Evolutionary conservation across 2,329 filamentous ascomycete genomes (phyloP).

Genomic region (Byssochlamys sp.): DNA sequence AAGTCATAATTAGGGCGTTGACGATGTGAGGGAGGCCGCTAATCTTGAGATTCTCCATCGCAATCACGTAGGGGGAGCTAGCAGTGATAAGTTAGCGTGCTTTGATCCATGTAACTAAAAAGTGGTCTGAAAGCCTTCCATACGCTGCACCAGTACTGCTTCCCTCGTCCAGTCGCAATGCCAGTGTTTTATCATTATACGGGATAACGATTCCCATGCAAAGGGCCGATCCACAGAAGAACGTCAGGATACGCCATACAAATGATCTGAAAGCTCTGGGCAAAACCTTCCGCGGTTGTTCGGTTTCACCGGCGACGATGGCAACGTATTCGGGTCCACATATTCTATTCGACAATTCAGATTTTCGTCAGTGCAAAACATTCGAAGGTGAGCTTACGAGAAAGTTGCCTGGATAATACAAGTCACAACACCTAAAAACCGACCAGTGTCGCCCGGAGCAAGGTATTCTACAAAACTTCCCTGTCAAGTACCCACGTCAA

Average conservation of each 20-base stretch:
- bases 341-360: slow-evolving; percentile 25
- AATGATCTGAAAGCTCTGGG: slow-evolving; percentile 63
- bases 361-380: not conserved
- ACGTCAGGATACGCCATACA: slow-evolving; percentile 64
- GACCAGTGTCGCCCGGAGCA: slow-evolving; percentile 51
- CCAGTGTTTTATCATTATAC: slow-evolving; percentile 53
- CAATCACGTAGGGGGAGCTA: slow-evolving; percentile 53
- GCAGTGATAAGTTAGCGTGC: not conserved
- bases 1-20: slow-evolving; percentile 59
- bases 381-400: slow-evolving; percentile 26
- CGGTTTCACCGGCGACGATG: slow-evolving; percentile 55
- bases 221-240: slow-evolving; percentile 62
- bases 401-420: slow-evolving; percentile 63
- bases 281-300: slow-evolving; percentile 58
- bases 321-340: slow-evolving; percentile 56
- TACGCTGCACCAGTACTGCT: slow-evolving; percentile 50
- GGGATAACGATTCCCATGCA: slow-evolving; percentile 60
- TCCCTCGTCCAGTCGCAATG: slow-evolving; percentile 41
- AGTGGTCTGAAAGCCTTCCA: not conserved
- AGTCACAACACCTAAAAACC: slow-evolving; percentile 45
- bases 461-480: slow-evolving; percentile 58
- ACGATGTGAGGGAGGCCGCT: slow-evolving; percentile 55
- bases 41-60: slow-evolving; percentile 56
- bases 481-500: slow-evolving; percentile 1
- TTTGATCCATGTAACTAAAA: not conserved